Base-by-base conservation (phyloP, 495 filamentous ascomycete genomes). In the Aspergillus nanangensis region DNA sequence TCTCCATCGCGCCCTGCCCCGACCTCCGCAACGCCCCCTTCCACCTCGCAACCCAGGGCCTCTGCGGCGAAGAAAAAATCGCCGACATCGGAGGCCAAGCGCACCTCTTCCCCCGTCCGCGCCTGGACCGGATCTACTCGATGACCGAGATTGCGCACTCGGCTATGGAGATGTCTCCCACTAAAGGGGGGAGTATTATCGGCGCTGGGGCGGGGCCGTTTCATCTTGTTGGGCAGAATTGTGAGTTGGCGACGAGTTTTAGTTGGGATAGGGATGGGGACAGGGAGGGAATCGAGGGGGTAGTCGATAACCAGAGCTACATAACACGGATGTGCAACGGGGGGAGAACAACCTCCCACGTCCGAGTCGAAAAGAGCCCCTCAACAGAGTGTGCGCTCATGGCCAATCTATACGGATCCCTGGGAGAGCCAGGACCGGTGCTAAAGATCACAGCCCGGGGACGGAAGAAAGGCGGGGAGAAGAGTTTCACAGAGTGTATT, bases 201-300 rank as follows among this genome's bases (percentile, higher is more conserved):
- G 66, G 68, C 3, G 68, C 68, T 2, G 61, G 62, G 0, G 68
- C 68, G 8, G 68, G 61, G 1, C 68, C 68, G n/a, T 70, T 67
- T 31, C 61, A 72, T 25, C 54, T 67, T 21, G 32, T 68, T 15
- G 69, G 65, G 2, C 50, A 51, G 22, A 72, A 72, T 38, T 54
- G 57, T 20, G 69, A 72, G 25, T 53, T 72, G 13, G 62, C 63
- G 40, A 61, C 66, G 2, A 70, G 69, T 53, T 20, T 72, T 0
- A 45, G 52, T 18, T 70, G 56, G 48, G 36, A 20, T 3, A 35
- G n/a, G 5, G 33, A 25, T 2, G 20, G 13, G 20, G 31, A 33
- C 17, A n/a, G n/a, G n/a, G n/a, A n/a, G n/a, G n/a, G n/a, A n/a
- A n/a, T n/a, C n/a, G n/a, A n/a, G n/a, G n/a, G n/a, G n/a, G 41